These are phyloP conservation scores for Fomitopsis betulina DNA, from an alignment of 1,284 basidiomycete genomes.

Conservation along the genomic window DNA sequence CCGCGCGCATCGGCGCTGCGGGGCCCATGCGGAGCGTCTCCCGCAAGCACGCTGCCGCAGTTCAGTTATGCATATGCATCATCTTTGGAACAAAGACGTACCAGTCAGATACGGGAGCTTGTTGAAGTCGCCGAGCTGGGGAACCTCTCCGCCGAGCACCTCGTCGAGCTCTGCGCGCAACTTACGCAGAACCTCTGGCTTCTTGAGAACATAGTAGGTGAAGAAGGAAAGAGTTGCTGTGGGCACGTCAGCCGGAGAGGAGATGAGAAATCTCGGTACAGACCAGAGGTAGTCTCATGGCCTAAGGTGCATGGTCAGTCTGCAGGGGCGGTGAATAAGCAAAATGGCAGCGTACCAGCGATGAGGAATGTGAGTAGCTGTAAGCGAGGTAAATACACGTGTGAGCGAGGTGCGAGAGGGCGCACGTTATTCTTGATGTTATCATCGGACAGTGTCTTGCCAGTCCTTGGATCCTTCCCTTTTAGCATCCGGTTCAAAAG, in stretches of 20 bases:
- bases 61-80: not conserved
- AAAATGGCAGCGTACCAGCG: conserved; percentile 29
- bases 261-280: not conserved
- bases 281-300: conserved; percentile 46
- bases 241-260: not conserved
- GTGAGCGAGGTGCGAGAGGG: not conserved
- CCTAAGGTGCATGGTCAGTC: conserved; percentile 18
- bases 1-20: conserved; percentile 34
- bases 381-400: not conserved
- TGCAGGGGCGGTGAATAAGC: not conserved
- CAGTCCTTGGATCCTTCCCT: conserved; percentile 43
- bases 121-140: conserved; percentile 33
- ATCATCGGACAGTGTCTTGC: conserved; percentile 38
- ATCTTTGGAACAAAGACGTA: not conserved
- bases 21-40: conserved; percentile 44
- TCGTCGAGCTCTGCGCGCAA: conserved; percentile 43
- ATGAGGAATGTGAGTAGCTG: conserved; percentile 52
- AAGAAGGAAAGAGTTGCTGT: conserved; percentile 35
- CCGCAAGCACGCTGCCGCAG: conserved; percentile 35
- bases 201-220: conserved; percentile 41
- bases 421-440: conserved; percentile 42
- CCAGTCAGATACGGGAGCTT: conserved; percentile 40
- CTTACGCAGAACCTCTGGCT: conserved; percentile 38
- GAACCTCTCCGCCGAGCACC: conserved; percentile 34
- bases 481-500: conserved; percentile 43